A percentile compares a stretch with the other conserved stretches of the same genome.
phyloP scores from a whole-genome alignment of 306 rosid genomes.

The Vigna trinervia region DNA sequence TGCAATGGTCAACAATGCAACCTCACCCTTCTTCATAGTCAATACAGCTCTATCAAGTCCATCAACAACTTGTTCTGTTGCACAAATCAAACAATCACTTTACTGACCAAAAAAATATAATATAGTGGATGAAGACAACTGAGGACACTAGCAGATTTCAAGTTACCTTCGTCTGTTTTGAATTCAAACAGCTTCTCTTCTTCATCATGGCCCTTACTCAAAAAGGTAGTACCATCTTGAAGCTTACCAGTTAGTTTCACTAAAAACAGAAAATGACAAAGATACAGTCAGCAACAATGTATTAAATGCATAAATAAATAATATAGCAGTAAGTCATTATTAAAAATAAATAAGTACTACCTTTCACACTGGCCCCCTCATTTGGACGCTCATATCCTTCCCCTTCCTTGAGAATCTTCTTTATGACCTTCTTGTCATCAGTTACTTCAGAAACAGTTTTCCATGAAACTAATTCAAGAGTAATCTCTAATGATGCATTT shows the following conservation, averaged over 20 bases:
- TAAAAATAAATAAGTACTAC: conserved; percentile 44
- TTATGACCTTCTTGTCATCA: conserved; percentile 80
- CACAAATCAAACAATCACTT: conserved; percentile 33
- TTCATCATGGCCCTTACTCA: conserved; percentile 73
- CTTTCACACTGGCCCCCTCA: conserved; percentile 79
- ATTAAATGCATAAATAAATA: not conserved
- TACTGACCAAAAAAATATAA: not conserved
- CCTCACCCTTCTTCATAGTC: conserved; percentile 96
- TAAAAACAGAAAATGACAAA: conserved; percentile 27
- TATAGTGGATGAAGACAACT: not conserved
- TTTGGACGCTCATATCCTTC: conserved; percentile 92
- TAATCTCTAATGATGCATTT: conserved; percentile 69
- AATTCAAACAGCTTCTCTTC: conserved; percentile 69
- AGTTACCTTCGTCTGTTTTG: conserved; percentile 83
- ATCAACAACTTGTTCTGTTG: conserved; percentile 84
- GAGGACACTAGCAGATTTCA: not conserved
- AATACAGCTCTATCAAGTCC: conserved; percentile 86
- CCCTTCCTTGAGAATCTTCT: conserved; percentile 87
- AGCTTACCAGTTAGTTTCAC: conserved; percentile 87
- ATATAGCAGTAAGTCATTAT: not conserved
- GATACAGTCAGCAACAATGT: conserved; percentile 6
- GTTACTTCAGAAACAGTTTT: conserved; percentile 88
- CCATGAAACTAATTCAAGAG: conserved; percentile 87
- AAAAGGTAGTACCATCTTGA: conserved; percentile 78
- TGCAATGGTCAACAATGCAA: conserved; percentile 71